A percentile compares a stretch with the other conserved stretches of the same genome.
Evolutionary conservation across 2,329 filamentous ascomycete genomes (phyloP).

Genomic region (Didymellaceae sp.): DNA sequence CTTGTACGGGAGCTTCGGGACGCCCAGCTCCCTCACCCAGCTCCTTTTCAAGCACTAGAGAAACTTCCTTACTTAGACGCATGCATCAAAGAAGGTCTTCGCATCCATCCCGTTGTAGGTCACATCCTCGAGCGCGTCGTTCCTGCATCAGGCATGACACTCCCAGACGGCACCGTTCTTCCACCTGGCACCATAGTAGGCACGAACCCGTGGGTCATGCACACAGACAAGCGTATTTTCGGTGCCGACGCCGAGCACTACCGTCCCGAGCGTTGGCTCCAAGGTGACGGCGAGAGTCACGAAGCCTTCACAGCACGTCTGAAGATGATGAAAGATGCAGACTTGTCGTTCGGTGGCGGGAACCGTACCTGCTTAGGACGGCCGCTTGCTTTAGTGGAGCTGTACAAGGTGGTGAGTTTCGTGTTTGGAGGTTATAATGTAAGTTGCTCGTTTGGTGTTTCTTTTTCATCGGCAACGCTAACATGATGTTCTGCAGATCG

Average conservation of each 20-base stretch:
- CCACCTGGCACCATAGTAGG: conserved; percentile 44
- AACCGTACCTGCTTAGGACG: conserved; percentile 40
- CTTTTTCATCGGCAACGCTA: neutral
- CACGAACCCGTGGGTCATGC: conserved; percentile 40
- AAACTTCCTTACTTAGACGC: conserved; percentile 54
- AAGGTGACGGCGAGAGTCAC: conserved; percentile 18
- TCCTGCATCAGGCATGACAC: conserved; percentile 25
- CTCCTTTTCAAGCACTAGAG: conserved; percentile 26
- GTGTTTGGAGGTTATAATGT: conserved; percentile 55
- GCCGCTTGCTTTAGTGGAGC: conserved; percentile 38
- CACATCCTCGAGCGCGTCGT: conserved; percentile 43
- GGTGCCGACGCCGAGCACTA: conserved; percentile 29
- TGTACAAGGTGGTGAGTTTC: conserved; percentile 61
- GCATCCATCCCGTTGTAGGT: conserved; percentile 51
- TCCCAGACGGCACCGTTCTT: conserved; percentile 32
- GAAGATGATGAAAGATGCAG: conserved; percentile 44
- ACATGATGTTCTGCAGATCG: conserved; percentile 34
- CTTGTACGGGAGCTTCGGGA: conserved; percentile 34
- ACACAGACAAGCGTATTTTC: conserved; percentile 29
- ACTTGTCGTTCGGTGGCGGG: conserved; percentile 41
- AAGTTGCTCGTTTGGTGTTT: conserved; percentile 20
- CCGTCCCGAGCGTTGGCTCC: conserved; percentile 46
- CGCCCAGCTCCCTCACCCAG: conserved; percentile 25
- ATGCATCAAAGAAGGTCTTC: conserved; percentile 55
- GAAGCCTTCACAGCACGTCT: conserved; percentile 27